These are phyloP conservation scores for Nidula niveotomentosa DNA, from an alignment of 1,284 basidiomycete species.

Conservation along the genomic window DNA sequence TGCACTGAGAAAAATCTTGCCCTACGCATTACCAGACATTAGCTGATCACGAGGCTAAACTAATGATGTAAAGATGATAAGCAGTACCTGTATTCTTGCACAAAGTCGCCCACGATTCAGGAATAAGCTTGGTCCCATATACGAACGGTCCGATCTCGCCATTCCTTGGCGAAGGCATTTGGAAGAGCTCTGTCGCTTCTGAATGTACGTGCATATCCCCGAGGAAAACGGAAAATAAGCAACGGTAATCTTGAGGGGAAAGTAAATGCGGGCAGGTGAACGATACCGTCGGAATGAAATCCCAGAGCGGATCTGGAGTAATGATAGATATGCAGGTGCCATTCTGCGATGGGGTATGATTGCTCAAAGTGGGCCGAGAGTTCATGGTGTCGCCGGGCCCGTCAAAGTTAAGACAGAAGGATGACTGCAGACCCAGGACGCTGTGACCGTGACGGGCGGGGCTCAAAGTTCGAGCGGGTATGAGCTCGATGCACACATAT, in stretches of 20 bases:
- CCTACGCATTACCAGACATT: not conserved
- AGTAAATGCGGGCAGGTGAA: constrained; percentile 10
- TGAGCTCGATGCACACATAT: not conserved
- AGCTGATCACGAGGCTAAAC: not conserved
- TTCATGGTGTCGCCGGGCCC: not conserved
- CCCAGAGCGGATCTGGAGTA: constrained; percentile 5
- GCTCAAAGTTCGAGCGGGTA: not conserved
- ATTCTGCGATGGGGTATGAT: not conserved
- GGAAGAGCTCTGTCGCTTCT: constrained; percentile 25
- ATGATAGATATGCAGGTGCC: not conserved
- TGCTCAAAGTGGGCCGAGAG: no score
- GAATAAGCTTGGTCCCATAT: constrained; percentile 34
- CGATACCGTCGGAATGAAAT: constrained; percentile 4
- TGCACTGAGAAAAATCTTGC: constrained; percentile 31
- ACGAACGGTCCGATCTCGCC: constrained; percentile 18
- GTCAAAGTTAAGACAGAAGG: not conserved
- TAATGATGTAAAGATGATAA: constrained; percentile 7
- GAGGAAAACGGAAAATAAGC: constrained; percentile 32
- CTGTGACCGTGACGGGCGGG: not conserved
- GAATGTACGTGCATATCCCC: constrained; percentile 27
- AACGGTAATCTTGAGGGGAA: constrained; percentile 18
- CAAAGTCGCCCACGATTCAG: constrained; percentile 33
- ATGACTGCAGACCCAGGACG: no score
- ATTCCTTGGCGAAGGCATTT: constrained; percentile 11
- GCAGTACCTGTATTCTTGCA: constrained; percentile 28